Base-by-base conservation (phyloP, 2,329 filamentous ascomycete genomes). In the Lachnum nothofagi region DNA sequence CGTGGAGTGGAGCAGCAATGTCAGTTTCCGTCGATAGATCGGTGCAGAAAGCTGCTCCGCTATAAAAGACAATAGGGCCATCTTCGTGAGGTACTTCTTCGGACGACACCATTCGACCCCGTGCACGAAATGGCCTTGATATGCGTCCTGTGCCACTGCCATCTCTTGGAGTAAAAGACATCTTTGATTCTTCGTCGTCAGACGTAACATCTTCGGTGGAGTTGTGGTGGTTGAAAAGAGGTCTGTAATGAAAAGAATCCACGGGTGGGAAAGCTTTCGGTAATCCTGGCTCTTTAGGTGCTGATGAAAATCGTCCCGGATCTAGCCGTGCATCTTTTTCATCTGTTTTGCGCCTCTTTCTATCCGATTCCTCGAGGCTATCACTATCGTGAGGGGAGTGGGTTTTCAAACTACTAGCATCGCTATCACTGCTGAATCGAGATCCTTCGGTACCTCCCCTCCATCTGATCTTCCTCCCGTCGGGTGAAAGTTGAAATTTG, bases 51-150 rank as follows among this genome's bases (percentile, higher is more conserved):
- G 79, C 80, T 1, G 85, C 85, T 22, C 85, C 86, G 52, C 78
- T 88, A 64, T 91, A 94, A 62, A 91, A 94, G 16, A 91, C 89
- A 56, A 94, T 85, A 1, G 86, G 82, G 7, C 88, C 88, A 50
- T 86, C 81, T 10, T 81, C 75, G 0, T 73, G 76, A 22, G 77
- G 76, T 64, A 77, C 79, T 55, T 70, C 75, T 54, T 69, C 25
- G 22, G 20, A 41, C 5, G 42, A 35, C 14, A 10, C 39, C 4
- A 48, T 34, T 41, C 24, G 44, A 45, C 14, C n/a, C 29, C 27
- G 35, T 39, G 16, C 12, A 23, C 24, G 44, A 33, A 20, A n/a
- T 29, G 16, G 39, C 38, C 31, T 12, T 19, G 27, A 31, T 12
- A 9, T n/a, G 10, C 39, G n/a, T 33, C 42, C 22, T 4, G 23